Percentiles rank a stretch among this genome's conserved stretches.
These are phyloP conservation scores for Cladophialophora psammophila DNA, from an alignment of 2,329 filamentous ascomycete genomes.

Conservation along the genomic window DNA sequence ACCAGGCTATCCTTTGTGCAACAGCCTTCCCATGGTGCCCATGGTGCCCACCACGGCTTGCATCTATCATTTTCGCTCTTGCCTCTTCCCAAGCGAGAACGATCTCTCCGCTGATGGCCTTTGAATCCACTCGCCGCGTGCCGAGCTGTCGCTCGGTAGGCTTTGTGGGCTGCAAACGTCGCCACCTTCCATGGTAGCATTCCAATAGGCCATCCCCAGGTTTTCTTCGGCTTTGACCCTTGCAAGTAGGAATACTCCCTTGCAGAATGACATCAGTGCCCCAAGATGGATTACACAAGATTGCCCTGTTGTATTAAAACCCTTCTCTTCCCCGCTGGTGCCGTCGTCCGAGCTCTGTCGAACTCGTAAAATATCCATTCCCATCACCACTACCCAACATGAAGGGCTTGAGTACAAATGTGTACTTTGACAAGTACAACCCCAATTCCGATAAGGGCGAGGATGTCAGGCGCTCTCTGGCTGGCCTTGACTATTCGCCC, in stretches of 20 bases:
- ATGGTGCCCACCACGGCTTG: not conserved
- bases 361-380: not conserved
- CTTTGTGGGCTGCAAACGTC: not conserved
- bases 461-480: conserved; percentile 31
- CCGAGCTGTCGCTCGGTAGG: not conserved
- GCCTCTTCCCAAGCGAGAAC: not conserved
- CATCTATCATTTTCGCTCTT: not conserved
- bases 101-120: not conserved
- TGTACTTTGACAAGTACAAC: conserved; percentile 36
- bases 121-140: not conserved
- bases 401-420: conserved; percentile 3
- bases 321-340: not conserved
- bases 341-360: not conserved
- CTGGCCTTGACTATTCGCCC: conserved; percentile 38
- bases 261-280: conserved; percentile 1
- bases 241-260: not conserved
- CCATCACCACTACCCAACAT: not conserved
- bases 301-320: not conserved
- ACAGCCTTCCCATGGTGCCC: not conserved
- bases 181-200: not conserved
- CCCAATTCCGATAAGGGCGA: conserved; percentile 32
- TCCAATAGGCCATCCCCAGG: not conserved
- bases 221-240: not conserved
- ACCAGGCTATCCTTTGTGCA: no score
- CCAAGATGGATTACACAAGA: not conserved